Percentiles rank a stretch among this genome's conserved stretches.
Conservation (phyloP, 176 grass and related monocot genomes). For the Saccharum officinarum region DNA sequence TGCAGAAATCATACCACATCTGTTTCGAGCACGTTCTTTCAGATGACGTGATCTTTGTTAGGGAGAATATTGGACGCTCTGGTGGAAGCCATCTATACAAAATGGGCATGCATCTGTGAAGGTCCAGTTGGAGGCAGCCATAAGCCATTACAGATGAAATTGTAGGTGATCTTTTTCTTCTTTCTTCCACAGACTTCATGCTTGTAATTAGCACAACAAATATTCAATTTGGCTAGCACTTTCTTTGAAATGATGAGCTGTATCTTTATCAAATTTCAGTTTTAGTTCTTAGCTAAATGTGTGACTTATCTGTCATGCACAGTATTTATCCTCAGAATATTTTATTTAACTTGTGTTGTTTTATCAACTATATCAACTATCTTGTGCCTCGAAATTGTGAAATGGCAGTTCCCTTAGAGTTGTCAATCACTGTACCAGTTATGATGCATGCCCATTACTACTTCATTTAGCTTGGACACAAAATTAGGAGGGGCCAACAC, state of each 20-base stretch:
- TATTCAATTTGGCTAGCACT: neutral
- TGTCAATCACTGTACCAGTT: neutral
- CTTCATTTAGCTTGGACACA: neutral
- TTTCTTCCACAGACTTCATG: neutral
- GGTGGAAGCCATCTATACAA: neutral
- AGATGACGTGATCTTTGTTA: neutral
- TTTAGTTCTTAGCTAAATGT: neutral
- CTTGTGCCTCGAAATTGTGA: neutral
- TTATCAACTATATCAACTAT: neutral
- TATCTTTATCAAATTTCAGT: neutral
- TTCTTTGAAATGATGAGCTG: neutral
- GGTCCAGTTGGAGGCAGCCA: neutral
- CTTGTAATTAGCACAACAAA: neutral
- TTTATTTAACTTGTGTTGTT: neutral
- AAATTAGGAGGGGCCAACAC: neutral
- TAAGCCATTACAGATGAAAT: neutral
- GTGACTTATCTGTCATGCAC: neutral
- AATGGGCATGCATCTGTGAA: neutral
- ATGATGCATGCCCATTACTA: neutral
- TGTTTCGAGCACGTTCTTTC: too few relatives aligned
- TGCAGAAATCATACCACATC: neutral
- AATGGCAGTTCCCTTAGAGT: neutral
- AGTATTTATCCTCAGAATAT: neutral
- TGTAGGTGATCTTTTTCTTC: neutral
- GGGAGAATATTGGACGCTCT: neutral